A percentile compares a stretch with the other conserved stretches of the same genome.
phyloP scores from a whole-genome alignment of 2,329 filamentous ascomycete species.

The Aspergillus pseudoglaucus region DNA sequence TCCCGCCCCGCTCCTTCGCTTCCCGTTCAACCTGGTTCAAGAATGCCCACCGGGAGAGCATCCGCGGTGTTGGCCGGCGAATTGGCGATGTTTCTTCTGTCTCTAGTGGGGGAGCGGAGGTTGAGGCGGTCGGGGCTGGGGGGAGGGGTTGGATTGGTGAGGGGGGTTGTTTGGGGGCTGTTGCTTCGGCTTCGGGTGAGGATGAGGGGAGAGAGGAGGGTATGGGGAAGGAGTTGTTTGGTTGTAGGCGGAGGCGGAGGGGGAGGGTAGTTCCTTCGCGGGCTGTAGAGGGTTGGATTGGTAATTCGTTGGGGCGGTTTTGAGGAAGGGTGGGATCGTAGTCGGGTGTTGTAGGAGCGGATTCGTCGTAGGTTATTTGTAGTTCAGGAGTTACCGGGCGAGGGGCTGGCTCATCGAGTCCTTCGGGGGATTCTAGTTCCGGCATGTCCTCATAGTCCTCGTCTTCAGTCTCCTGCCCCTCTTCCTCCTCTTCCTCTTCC shows the following conservation, averaged over 20 bases:
- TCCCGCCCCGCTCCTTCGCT: slow-evolving; percentile 66
- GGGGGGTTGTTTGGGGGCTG: slow-evolving; percentile 28
- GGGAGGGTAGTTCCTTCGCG: slow-evolving; percentile 18
- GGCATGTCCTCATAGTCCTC: not conserved
- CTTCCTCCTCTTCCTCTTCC: not conserved
- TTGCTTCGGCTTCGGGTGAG: slow-evolving; percentile 27
- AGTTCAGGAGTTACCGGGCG: slow-evolving; percentile 2
- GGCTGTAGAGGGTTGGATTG: slow-evolving; percentile 7
- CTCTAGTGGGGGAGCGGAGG: slow-evolving; percentile 7
- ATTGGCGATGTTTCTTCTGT: slow-evolving; percentile 12
- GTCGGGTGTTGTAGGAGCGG: slow-evolving; percentile 1
- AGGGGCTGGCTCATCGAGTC: not conserved
- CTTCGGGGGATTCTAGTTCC: not conserved
- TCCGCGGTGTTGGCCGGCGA: slow-evolving; percentile 23
- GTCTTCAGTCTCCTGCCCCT: not conserved
- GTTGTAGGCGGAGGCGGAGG: slow-evolving; percentile 34
- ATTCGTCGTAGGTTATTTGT: slow-evolving; percentile 4
- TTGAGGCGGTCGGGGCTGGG: slow-evolving; percentile 12
- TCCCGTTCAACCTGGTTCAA: slow-evolving; percentile 63
- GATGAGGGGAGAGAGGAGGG: slow-evolving; percentile 24
- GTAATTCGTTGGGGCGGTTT: slow-evolving; percentile 36
- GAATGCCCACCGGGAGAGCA: slow-evolving; percentile 40
- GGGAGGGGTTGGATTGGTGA: slow-evolving; percentile 29
- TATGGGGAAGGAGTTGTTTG: slow-evolving; percentile 26
- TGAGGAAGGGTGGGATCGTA: slow-evolving; percentile 43